Evolutionary conservation across 2,329 filamentous ascomycete genomes (phyloP).

Genomic region (Claviceps purpurea): DNA sequence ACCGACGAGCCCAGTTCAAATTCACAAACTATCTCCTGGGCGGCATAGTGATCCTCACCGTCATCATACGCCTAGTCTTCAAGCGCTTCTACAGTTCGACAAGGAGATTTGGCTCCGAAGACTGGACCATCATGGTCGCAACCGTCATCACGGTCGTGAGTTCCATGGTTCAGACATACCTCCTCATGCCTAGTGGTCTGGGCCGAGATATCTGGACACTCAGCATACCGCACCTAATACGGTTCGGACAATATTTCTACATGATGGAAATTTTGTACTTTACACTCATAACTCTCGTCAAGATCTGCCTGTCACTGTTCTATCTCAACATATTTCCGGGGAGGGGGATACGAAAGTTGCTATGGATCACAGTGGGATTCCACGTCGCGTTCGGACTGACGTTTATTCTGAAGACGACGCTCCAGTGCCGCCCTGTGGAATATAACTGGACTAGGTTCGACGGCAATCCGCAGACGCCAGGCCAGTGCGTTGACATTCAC

Average conservation of each 20-base stretch:
- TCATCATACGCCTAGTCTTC: constrained; percentile 19
- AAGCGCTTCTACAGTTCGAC: constrained; percentile 14
- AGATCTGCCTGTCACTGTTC: constrained; percentile 34
- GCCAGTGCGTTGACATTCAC: constrained; percentile 32
- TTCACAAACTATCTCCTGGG: constrained; percentile 17
- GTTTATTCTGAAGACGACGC: constrained; percentile 25
- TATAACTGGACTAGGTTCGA: constrained; percentile 27
- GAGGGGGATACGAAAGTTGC: constrained; percentile 17
- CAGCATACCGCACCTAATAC: constrained; percentile 21
- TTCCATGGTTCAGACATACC: constrained; percentile 13
- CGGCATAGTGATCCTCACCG: constrained; percentile 19
- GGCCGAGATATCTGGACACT: constrained; percentile 32
- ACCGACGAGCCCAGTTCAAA: constrained; percentile 17
- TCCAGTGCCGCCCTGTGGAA: constrained; percentile 31
- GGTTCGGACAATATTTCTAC: constrained; percentile 25
- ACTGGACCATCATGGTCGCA: constrained; percentile 16
- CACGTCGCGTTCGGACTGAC: constrained; percentile 20
- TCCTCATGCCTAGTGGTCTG: constrained; percentile 21
- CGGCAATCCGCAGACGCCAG: constrained; percentile 28
- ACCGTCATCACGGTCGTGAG: constrained; percentile 11
- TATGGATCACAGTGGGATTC: constrained; percentile 23
- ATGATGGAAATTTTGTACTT: constrained; percentile 28
- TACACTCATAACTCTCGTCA: constrained; percentile 26
- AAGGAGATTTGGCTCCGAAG: constrained; percentile 18
- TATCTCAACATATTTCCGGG: constrained; percentile 34